A percentile compares a stretch with the other conserved stretches of the same genome.
Evolutionary conservation across 768 basidiomycete species (phyloP).

Genomic region (Dacryopinax primogenitus): DNA sequence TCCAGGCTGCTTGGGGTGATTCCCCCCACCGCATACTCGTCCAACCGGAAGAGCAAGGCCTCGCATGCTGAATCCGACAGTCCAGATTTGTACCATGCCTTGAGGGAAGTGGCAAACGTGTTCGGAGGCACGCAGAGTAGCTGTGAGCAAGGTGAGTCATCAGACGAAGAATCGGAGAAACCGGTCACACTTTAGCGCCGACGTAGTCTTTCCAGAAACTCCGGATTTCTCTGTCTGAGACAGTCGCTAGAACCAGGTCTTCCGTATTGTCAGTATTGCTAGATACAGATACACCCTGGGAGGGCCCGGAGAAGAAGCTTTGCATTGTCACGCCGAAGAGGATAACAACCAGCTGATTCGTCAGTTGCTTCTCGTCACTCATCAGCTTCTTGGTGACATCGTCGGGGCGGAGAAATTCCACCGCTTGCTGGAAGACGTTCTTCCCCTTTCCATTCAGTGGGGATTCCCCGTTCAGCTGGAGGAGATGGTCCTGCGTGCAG

Average conservation of each 20-base stretch:
- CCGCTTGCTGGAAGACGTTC: not conserved
- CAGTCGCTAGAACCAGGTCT: not conserved
- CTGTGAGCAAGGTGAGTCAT: not conserved
- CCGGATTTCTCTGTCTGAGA: not conserved
- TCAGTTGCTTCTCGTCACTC: not conserved
- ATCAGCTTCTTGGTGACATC: not conserved
- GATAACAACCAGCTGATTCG: not conserved
- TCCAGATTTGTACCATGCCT: not conserved
- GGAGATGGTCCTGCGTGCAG: not conserved
- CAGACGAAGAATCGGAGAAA: too few relatives aligned
- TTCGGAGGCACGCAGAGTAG: not conserved
- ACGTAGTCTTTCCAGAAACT: not conserved
- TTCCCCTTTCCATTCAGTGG: not conserved
- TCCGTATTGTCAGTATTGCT: not conserved
- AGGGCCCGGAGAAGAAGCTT: not conserved
- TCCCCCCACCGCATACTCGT: not conserved
- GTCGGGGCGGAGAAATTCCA: not conserved
- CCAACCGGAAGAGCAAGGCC: not conserved
- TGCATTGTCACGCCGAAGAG: not conserved
- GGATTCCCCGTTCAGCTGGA: not conserved
- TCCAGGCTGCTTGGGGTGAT: not conserved
- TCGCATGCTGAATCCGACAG: not conserved
- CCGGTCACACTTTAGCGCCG: not conserved
- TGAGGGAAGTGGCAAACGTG: not conserved
- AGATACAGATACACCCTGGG: too few relatives aligned